Percentiles rank a stretch among this genome's conserved stretches.
Evolutionary conservation across 139 green algal species (phyloP).

Genomic region (Nannochloris sp.): DNA sequence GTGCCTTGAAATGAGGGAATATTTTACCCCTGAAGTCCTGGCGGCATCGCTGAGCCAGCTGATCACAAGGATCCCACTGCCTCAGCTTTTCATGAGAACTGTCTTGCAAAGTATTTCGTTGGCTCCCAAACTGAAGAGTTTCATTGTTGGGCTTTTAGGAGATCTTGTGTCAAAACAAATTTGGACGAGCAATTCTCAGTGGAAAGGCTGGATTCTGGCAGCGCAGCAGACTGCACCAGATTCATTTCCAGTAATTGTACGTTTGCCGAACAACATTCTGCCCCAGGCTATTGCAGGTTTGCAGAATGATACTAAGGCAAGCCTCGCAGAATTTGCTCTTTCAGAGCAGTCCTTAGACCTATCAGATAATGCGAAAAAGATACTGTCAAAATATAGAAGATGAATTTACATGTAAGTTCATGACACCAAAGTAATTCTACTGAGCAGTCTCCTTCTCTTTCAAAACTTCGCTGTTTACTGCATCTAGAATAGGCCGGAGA

Average conservation of each 20-base stretch:
- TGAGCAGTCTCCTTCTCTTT: conserved; percentile 43
- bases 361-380: background rate
- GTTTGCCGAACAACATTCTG: conserved; percentile 29
- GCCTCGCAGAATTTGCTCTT: conserved; percentile 15
- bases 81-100: conserved; percentile 33
- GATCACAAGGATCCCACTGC: conserved; percentile 25
- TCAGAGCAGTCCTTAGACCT: background rate
- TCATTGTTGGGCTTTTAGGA: conserved; percentile 51
- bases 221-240: conserved; percentile 43
- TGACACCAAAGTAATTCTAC: background rate
- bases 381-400: conserved; percentile 2
- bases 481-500: conserved; percentile 67
- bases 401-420: too few species aligned
- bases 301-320: background rate
- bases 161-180: conserved; percentile 53
- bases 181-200: conserved; percentile 58
- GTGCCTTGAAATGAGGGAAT: conserved; percentile 32
- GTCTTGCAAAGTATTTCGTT: conserved; percentile 49
- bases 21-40: conserved; percentile 22
- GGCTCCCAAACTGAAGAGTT: conserved; percentile 37
- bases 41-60: conserved; percentile 22
- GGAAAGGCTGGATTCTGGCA: conserved; percentile 68
- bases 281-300: background rate
- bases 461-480: conserved; percentile 54
- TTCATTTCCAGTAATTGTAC: conserved; percentile 53